A percentile compares a stretch with the other conserved stretches of the same genome.
These are phyloP conservation scores for Aspergillus pseudoviridinutans DNA, from an alignment of 2,329 filamentous ascomycete genomes.

Conservation along the genomic window DNA sequence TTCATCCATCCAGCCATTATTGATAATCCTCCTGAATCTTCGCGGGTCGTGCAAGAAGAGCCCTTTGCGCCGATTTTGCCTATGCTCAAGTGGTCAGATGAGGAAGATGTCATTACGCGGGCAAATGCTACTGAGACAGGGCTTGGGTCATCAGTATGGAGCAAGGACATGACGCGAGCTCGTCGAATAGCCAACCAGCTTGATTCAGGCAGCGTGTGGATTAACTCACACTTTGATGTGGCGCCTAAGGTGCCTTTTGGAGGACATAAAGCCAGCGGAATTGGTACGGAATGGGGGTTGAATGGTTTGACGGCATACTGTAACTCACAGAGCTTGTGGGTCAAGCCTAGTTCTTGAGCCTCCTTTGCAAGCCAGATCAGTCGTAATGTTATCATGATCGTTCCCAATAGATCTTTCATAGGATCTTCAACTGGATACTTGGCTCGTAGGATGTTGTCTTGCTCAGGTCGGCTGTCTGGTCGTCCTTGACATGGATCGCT, in stretches of 20 bases:
- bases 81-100: conserved; percentile 57
- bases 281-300: conserved; percentile 48
- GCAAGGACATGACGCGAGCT: conserved; percentile 49
- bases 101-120: conserved; percentile 55
- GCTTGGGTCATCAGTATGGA: conserved; percentile 58
- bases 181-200: conserved; percentile 51
- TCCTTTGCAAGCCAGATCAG: conserved; percentile 1
- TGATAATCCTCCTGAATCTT: conserved; percentile 53
- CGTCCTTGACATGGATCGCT: conserved; percentile 39
- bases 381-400: background rate
- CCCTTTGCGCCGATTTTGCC: conserved; percentile 64
- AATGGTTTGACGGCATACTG: conserved; percentile 40
- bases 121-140: conserved; percentile 53
- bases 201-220: conserved; percentile 58
- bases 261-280: conserved; percentile 51
- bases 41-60: conserved; percentile 56
- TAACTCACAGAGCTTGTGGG: conserved; percentile 34
- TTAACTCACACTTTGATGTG: conserved; percentile 47
- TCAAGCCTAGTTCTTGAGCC: too few species aligned
- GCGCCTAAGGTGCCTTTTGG: conserved; percentile 40
- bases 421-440: conserved; percentile 14
- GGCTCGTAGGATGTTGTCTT: conserved; percentile 33
- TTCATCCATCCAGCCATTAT: conserved; percentile 59
- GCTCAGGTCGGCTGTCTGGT: conserved; percentile 43
- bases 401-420: background rate